These are phyloP conservation scores for Tricholoma saponaceum DNA, from an alignment of 768 basidiomycete species.

Conservation along the genomic window DNA sequence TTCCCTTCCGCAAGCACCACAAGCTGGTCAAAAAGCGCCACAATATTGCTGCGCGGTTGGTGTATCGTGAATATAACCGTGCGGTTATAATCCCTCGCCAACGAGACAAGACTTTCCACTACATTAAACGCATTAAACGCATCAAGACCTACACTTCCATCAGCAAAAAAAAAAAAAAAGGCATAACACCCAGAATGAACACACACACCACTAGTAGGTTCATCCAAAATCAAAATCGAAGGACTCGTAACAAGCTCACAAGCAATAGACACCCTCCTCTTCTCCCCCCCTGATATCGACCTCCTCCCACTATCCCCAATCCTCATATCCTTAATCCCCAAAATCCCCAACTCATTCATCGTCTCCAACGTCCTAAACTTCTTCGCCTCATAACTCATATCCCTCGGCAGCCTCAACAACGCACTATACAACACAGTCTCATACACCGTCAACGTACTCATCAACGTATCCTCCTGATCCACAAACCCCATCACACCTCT, in stretches of 20 bases:
- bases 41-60: conserved; percentile 96
- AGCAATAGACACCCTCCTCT: conserved; percentile 93
- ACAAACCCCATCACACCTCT: conserved; percentile 90
- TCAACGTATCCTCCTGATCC: conserved; percentile 97
- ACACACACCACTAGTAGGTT: conserved; percentile 85
- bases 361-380: conserved; percentile 92
- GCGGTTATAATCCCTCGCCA: conserved; percentile 86
- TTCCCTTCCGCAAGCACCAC: conserved; percentile 82
- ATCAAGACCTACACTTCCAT: conserved; percentile 63
- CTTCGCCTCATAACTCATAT: conserved; percentile 97
- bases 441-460: conserved; percentile 96
- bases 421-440: conserved; percentile 97
- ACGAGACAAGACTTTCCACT: conserved; percentile 78
- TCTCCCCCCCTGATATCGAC: conserved; percentile 97
- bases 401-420: conserved; percentile 81
- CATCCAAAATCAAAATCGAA: conserved; percentile 93
- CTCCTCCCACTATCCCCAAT: conserved; percentile 87
- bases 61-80: conserved; percentile 98
- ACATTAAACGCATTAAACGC: conserved; percentile 96
- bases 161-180: neutral
- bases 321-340: conserved; percentile 83
- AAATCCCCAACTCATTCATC: conserved; percentile 91
- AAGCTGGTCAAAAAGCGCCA: conserved; percentile 91
- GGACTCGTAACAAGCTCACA: conserved; percentile 98
- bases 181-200: conserved; percentile 1